Evolutionary conservation across 225 moss, liverwort and hornwort species (phyloP), one percentile per base, ranked within the genome.

Genomic region (Pseudoscleropodium purum): DNA sequence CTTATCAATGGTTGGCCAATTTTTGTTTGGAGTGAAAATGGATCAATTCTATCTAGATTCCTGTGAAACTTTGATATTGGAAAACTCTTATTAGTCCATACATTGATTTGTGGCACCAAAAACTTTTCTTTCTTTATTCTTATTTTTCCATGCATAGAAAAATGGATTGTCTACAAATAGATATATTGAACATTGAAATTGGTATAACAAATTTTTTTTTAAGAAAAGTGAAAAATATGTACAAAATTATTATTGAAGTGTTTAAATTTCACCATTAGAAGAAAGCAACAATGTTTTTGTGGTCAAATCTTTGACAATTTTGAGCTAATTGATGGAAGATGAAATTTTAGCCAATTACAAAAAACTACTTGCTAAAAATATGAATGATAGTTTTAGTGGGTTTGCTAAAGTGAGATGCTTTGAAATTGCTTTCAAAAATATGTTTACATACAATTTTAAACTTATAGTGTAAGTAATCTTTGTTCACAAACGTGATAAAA

Each of bases 161-260:
- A 24, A 24, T n/a, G 6, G 7, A 39, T 70, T 24, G 4, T 37
- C 23, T 23, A 6, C 7, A 0, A 68, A 21, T 21, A 68, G 6
- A 68, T 20, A 5, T 68, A n/a, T 39, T 69, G 13, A 7, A 24
- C 24, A 24, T n/a, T n/a, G 24, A 13, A 69, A n/a, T 7, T n/a
- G 7, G 4, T 24, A 13, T n/a, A n/a, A n/a, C 0, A 13, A 13
- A n/a, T 1, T 13, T 4, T 7, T n/a, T n/a, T 7, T n/a, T 6
- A 36, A 11, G 20, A 37, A 37, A 20, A 67, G 11, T 67, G 2
- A 21, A 20, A 37, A 37, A 69, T 13, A 12, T 24, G 7, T 39
- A 14, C 8, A 70, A 25, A 39, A 70, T 0, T 8, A 70, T 39
- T 70, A 14, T 39, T 70, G 14, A 70, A 39, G 8, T 70, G 8